These are phyloP conservation scores for Metarhizium guizhouense DNA, from an alignment of 2,329 filamentous ascomycete species.

Conservation along the genomic window DNA sequence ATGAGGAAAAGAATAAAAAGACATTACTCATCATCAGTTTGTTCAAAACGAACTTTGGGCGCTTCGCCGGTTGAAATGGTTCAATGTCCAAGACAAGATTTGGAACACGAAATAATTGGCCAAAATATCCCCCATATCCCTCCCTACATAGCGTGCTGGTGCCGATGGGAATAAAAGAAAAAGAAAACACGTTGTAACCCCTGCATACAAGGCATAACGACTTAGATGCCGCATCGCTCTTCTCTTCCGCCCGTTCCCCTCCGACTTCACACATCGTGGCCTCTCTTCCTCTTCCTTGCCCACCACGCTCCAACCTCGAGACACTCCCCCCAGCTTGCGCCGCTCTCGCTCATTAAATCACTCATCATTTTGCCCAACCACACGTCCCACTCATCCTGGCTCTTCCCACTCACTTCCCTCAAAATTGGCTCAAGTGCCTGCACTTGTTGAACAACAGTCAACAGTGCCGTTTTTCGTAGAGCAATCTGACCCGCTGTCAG, in stretches of 20 bases:
- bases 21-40: not conserved
- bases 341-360: constrained; percentile 70
- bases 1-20: not conserved
- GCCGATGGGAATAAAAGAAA: not conserved
- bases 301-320: constrained; percentile 82
- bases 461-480: constrained; percentile 68
- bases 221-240: constrained; percentile 4
- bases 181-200: not conserved
- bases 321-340: constrained; percentile 76
- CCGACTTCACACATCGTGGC: not conserved
- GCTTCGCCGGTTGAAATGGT: not conserved
- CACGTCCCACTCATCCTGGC: constrained; percentile 82
- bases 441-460: constrained; percentile 74
- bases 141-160: not conserved
- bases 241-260: not conserved
- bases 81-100: not conserved
- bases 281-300: constrained; percentile 57
- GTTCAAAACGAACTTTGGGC: not conserved
- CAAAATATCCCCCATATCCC: not conserved
- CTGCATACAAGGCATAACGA: not conserved
- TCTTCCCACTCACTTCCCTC: constrained; percentile 75
- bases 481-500: constrained; percentile 63
- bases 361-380: constrained; percentile 86
- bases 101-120: not conserved
- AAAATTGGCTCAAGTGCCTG: constrained; percentile 78